These are phyloP conservation scores for Metschnikowia continentalis DNA, from an alignment of 805 yeast species.

Conservation along the genomic window DNA sequence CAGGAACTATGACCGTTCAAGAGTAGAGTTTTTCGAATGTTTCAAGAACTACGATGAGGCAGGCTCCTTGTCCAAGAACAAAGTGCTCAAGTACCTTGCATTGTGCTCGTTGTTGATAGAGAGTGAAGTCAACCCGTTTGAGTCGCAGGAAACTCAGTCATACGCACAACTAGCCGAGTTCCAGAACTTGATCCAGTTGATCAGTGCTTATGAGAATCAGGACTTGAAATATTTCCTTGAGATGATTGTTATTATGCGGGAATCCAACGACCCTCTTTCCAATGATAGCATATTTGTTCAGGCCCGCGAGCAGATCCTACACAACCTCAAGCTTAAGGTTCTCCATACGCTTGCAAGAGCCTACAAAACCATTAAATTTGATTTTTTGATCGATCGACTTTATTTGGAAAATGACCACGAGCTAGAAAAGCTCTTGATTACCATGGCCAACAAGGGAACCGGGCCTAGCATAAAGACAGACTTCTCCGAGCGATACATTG, in stretches of 20 bases:
- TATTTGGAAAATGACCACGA: constrained; percentile 18
- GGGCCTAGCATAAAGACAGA: constrained; percentile 26
- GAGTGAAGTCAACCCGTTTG: constrained; percentile 65
- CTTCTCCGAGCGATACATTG: constrained; percentile 22
- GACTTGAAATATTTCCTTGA: constrained; percentile 21
- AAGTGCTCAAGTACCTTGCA: constrained; percentile 57
- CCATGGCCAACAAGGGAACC: constrained; percentile 28
- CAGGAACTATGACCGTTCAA: constrained; percentile 55
- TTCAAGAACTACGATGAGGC: constrained; percentile 44
- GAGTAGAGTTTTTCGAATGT: constrained; percentile 56
- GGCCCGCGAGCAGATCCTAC: constrained; percentile 24
- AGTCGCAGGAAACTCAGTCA: constrained; percentile 65
- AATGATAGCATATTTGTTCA: constrained; percentile 28
- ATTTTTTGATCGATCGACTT: constrained; percentile 22
- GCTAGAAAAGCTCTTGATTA: constrained; percentile 27
- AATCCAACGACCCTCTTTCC: constrained; percentile 22
- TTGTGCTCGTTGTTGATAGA: constrained; percentile 60
- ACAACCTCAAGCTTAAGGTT: constrained; percentile 30
- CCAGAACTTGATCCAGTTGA: constrained; percentile 23
- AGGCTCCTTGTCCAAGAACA: constrained; percentile 45
- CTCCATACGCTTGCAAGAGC: constrained; percentile 28
- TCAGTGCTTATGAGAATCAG: constrained; percentile 29
- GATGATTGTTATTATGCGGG: constrained; percentile 17
- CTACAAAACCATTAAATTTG: constrained; percentile 27
- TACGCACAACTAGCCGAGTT: constrained; percentile 30